Conservation (phyloP, 2,329 filamentous ascomycete species). For the Orbilia quercus region DNA sequence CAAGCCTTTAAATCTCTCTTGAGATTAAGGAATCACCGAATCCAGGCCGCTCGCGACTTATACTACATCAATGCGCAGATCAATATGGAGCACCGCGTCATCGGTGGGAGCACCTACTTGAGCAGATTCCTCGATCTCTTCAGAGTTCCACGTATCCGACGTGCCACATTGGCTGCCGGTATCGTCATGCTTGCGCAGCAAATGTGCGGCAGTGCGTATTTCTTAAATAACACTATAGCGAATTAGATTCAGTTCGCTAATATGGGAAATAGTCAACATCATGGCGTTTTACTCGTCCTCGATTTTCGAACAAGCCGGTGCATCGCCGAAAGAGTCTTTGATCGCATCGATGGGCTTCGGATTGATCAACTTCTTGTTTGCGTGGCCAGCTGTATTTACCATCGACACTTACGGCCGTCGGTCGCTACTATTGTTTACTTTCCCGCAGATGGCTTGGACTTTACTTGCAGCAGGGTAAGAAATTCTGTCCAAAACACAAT, state of each 20-base stretch:
- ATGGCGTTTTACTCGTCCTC: constrained; percentile 80
- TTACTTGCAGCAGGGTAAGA: constrained; percentile 70
- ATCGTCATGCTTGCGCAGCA: constrained; percentile 80
- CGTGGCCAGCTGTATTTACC: constrained; percentile 74
- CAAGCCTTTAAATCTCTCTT: constrained; percentile 72
- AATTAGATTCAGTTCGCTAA: constrained; percentile 61
- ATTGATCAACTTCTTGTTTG: constrained; percentile 73
- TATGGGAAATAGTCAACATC: constrained; percentile 70
- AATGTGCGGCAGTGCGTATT: constrained; percentile 67
- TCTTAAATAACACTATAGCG: constrained; percentile 72
- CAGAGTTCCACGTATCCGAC: constrained; percentile 75
- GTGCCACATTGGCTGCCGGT: constrained; percentile 80
- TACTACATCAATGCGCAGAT: constrained; percentile 71
- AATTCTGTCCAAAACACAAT: neutral
- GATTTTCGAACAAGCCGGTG: constrained; percentile 71
- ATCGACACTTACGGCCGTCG: constrained; percentile 76
- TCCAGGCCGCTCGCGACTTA: constrained; percentile 73
- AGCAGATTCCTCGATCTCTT: constrained; percentile 74
- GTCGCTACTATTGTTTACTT: constrained; percentile 73
- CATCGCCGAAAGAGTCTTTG: constrained; percentile 69
- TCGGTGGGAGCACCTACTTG: constrained; percentile 68
- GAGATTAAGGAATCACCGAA: constrained; percentile 69
- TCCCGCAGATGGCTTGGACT: constrained; percentile 75
- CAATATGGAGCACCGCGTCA: constrained; percentile 64
- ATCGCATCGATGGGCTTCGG: constrained; percentile 75